These are phyloP conservation scores for Ganoderma leucocontextum DNA, from an alignment of 1,284 basidiomycete species.

Conservation along the genomic window DNA sequence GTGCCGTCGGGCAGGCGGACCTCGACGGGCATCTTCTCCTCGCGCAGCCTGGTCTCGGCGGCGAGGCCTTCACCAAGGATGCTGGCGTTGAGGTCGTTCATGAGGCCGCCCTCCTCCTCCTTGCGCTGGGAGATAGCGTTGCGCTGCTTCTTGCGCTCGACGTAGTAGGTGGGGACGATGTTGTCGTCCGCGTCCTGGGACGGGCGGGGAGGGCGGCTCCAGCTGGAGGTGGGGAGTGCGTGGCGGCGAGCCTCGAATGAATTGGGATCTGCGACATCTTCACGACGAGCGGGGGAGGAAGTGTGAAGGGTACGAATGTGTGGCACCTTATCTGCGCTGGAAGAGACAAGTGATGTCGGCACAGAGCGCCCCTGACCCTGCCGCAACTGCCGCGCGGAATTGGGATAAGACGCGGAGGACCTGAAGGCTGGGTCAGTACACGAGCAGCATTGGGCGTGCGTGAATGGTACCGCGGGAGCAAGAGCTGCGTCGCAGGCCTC, in stretches of 20 bases:
- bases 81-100: conserved; percentile 45
- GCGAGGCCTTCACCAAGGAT: conserved; percentile 46
- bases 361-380: conserved; percentile 8
- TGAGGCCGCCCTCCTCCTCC: conserved; percentile 45
- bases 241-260: conserved; percentile 31
- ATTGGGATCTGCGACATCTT: conserved; percentile 9
- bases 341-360: conserved; percentile 7
- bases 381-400: not conserved
- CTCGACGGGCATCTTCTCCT: conserved; percentile 47
- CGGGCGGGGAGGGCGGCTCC: conserved; percentile 39
- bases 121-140: conserved; percentile 44
- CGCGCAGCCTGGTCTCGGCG: conserved; percentile 41
- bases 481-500: too few species aligned
- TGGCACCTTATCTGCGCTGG: not conserved
- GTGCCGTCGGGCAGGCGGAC: conserved; percentile 42
- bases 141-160: conserved; percentile 46
- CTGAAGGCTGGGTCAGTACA: conserved; percentile 10
- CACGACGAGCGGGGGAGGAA: conserved; percentile 30
- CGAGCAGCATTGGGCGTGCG: not conserved
- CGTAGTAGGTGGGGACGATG: conserved; percentile 44
- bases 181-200: conserved; percentile 43
- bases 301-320: conserved; percentile 41
- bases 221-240: conserved; percentile 35
- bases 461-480: not conserved
- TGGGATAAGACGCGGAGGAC: conserved; percentile 13